phyloP scores from a whole-genome alignment of 2,329 filamentous ascomycete genomes.

The Ilyonectria mors-panacis region DNA sequence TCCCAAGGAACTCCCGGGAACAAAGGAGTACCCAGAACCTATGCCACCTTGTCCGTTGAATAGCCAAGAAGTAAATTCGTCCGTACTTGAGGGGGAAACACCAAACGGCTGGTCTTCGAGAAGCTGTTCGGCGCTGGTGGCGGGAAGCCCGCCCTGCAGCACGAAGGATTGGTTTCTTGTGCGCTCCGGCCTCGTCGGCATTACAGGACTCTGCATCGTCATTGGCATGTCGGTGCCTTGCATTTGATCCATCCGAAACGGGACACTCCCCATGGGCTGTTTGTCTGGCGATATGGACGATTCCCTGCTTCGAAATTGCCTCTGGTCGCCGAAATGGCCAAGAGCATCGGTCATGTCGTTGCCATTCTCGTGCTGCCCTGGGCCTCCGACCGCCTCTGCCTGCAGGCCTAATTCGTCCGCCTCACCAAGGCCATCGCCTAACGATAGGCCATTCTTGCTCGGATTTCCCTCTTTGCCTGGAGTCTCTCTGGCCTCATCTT shows the following conservation, averaged over 20 bases:
- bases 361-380: slow-evolving; percentile 32
- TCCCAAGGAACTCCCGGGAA: slow-evolving; percentile 38
- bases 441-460: slow-evolving; percentile 23
- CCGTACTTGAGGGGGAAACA: slow-evolving; percentile 46
- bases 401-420: slow-evolving; percentile 18
- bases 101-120: slow-evolving; percentile 48
- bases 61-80: slow-evolving; percentile 48
- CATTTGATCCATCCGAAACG: slow-evolving; percentile 41
- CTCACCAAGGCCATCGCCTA: slow-evolving; percentile 30
- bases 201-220: slow-evolving; percentile 40
- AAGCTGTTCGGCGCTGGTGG: slow-evolving; percentile 38
- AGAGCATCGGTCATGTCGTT: slow-evolving; percentile 32
- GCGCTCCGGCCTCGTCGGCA: slow-evolving; percentile 39
- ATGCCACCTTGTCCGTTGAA: slow-evolving; percentile 45
- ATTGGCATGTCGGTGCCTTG: slow-evolving; percentile 41
- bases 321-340: slow-evolving; percentile 39
- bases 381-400: slow-evolving; percentile 14
- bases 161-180: slow-evolving; percentile 40
- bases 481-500: slow-evolving; percentile 45
- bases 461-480: slow-evolving; percentile 34
- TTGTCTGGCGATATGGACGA: slow-evolving; percentile 43
- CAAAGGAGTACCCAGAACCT: slow-evolving; percentile 42
- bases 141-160: slow-evolving; percentile 42
- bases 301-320: slow-evolving; percentile 41
- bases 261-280: slow-evolving; percentile 31